Percentiles rank a stretch among this genome's conserved stretches.
These are phyloP conservation scores for Gossypioides kirkii DNA, from an alignment of 345 rosid species.

Conservation along the genomic window DNA sequence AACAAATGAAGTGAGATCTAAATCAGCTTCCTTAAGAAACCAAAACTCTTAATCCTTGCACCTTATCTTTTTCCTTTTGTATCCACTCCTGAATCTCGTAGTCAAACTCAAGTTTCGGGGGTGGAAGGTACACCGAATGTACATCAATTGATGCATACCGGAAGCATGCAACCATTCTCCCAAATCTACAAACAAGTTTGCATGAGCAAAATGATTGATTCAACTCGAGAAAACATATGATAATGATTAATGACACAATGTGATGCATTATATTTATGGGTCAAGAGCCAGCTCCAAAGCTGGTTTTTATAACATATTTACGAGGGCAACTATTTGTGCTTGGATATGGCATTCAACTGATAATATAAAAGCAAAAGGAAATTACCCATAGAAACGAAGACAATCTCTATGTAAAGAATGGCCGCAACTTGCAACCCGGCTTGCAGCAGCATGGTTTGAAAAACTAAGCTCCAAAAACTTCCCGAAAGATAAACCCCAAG, in stretches of 20 bases:
- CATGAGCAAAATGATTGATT: too few relatives aligned
- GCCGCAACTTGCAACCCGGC: constrained; percentile 98
- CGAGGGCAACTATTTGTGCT: not conserved
- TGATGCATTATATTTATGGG: not conserved
- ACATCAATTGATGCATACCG: constrained; percentile 90
- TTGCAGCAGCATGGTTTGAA: constrained; percentile 97
- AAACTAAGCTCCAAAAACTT: constrained; percentile 98
- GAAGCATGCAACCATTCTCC: constrained; percentile 96
- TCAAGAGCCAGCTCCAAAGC: not conserved
- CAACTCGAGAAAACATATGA: too few relatives aligned
- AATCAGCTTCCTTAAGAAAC: not conserved
- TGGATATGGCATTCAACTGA: not conserved
- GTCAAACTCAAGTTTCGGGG: constrained; percentile 66
- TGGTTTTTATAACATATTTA: constrained; percentile 4
- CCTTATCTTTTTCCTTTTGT: constrained; percentile 73
- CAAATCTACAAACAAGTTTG: constrained; percentile 52
- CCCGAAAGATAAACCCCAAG: constrained; percentile 98
- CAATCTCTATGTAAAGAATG: constrained; percentile 99
- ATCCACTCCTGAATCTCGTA: constrained; percentile 73
- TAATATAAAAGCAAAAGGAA: not conserved
- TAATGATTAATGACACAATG: too few relatives aligned
- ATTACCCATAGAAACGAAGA: constrained; percentile 96
- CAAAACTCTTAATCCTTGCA: constrained; percentile 22
- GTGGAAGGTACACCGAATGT: constrained; percentile 88
- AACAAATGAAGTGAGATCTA: constrained; percentile 3